Base-by-base conservation (phyloP, 2,329 filamentous ascomycete species). In the Paracamarosporium sp. region DNA sequence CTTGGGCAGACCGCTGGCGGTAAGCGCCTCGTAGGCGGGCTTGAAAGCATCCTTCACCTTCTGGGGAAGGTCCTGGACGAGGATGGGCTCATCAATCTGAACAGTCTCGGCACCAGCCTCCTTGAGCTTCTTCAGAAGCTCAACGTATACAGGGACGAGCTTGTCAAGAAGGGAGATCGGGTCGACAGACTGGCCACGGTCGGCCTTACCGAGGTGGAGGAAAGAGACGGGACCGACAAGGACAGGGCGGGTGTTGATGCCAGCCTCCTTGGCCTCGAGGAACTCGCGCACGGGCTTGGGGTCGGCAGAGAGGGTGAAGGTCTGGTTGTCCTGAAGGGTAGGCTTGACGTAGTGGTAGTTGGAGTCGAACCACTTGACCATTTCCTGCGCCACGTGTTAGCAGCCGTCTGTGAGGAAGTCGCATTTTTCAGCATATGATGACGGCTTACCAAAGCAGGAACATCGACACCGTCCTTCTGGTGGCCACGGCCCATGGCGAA, bases 301-400 rank as follows among this genome's bases (percentile, higher is more conserved):
- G 81, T 89, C 90, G 70, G 87, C 82, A 62, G 85, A 82, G 63
- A 99, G 92, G 83, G 90, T 93, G 89, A 99, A 99, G 76, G 86
- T 89, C 88, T 99, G 95, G 86, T 91, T 90, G 84, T 97, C 90
- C 83, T 97, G 93, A 69, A 99, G 88, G 63, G 95, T 97, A 66
- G 95, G 95, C 89, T 98, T 98, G 84, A 98, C 95, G 82, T 99
- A 99, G 88, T 98, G 95, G 90, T 99, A 99, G 90, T 99, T 99
- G 68, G 93, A 97, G 87, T 99, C 95, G 79, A 99, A 99, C 95
- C 95, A 99, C 87, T 99, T 99, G 75, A 99, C 95, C 95, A 99
- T 99, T 87, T 99, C 95, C 84, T 85, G 59, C 28, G 59, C 7
- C 48, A 38, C 44, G 30, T 48, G 62, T 80, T 69, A 77, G 70